A percentile compares a stretch with the other conserved stretches of the same genome.
These are phyloP conservation scores for Paracoccidioides lutzii DNA, from an alignment of 2,329 filamentous ascomycete species.

Conservation along the genomic window DNA sequence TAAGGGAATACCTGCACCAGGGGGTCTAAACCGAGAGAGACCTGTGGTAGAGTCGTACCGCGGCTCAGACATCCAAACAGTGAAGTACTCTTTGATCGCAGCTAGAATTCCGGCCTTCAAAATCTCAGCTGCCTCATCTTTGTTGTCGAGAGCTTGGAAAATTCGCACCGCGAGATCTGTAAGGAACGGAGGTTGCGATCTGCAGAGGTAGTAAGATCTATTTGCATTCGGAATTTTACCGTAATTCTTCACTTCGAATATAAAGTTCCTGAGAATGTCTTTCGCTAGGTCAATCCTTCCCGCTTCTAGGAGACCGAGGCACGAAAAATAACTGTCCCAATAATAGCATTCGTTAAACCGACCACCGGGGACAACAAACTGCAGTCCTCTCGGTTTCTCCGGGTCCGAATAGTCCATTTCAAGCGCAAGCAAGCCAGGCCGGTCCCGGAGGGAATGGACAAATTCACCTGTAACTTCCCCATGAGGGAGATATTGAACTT, in stretches of 20 bases:
- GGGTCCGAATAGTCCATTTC: conserved; percentile 56
- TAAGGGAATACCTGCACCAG: conserved; percentile 64
- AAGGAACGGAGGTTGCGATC: conserved; percentile 76
- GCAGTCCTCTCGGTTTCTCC: conserved; percentile 47
- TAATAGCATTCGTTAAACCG: conserved; percentile 87
- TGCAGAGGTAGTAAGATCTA: conserved; percentile 71
- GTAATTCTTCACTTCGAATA: conserved; percentile 83
- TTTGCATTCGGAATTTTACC: conserved; percentile 86
- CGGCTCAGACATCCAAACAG: conserved; percentile 60
- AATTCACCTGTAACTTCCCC: conserved; percentile 56
- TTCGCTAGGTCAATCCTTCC: conserved; percentile 67
- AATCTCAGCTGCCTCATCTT: conserved; percentile 59
- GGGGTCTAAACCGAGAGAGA: conserved; percentile 61
- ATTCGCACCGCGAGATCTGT: conserved; percentile 80
- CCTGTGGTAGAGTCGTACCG: conserved; percentile 58
- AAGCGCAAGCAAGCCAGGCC: conserved; percentile 69
- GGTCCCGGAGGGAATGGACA: conserved; percentile 63
- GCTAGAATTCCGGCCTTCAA: conserved; percentile 59
- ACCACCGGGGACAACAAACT: conserved; percentile 78
- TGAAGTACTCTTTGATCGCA: conserved; percentile 78
- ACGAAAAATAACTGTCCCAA: conserved; percentile 91
- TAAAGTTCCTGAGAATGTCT: conserved; percentile 77
- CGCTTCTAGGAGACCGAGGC: conserved; percentile 63
- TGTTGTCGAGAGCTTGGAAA: conserved; percentile 70
- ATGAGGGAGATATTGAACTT: conserved; percentile 61